Evolutionary conservation across 805 yeast genomes (phyloP).

Genomic region (Tetrapisispora fleetii): DNA sequence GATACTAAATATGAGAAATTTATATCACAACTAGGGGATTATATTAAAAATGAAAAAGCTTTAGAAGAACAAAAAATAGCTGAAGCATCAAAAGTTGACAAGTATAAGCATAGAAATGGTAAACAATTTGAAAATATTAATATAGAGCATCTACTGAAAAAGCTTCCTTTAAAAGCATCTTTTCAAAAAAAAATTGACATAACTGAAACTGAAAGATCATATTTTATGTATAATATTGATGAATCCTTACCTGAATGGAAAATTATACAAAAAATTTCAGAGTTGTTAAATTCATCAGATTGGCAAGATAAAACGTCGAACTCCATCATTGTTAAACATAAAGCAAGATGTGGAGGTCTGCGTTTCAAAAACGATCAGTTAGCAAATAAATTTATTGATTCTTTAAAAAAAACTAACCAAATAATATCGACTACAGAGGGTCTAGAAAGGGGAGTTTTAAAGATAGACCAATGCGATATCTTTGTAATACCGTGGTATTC

Average conservation of each 20-base stretch:
- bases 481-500: constrained; percentile 17
- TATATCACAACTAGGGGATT: constrained; percentile 34
- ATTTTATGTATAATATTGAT: constrained; percentile 69
- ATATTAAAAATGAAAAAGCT: background rate
- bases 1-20: constrained; percentile 40
- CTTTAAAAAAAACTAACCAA: constrained; percentile 1
- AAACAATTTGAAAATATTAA: constrained; percentile 27
- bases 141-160: constrained; percentile 41
- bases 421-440: constrained; percentile 4
- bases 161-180: constrained; percentile 63
- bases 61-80: background rate
- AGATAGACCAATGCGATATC: constrained; percentile 12
- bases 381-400: constrained; percentile 8
- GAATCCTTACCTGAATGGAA: constrained; percentile 56
- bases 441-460: constrained; percentile 15
- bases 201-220: constrained; percentile 38
- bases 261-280: constrained; percentile 43
- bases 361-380: constrained; percentile 13
- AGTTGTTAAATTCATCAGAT: constrained; percentile 8
- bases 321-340: constrained; percentile 18
- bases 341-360: constrained; percentile 20
- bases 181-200: constrained; percentile 30
- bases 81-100: background rate
- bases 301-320: constrained; percentile 17
- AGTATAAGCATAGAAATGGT: background rate